Evolutionary conservation across 352 stramenopile species (phyloP), one percentile per base, ranked within the genome.

Genomic region (Globisporangium solare): DNA sequence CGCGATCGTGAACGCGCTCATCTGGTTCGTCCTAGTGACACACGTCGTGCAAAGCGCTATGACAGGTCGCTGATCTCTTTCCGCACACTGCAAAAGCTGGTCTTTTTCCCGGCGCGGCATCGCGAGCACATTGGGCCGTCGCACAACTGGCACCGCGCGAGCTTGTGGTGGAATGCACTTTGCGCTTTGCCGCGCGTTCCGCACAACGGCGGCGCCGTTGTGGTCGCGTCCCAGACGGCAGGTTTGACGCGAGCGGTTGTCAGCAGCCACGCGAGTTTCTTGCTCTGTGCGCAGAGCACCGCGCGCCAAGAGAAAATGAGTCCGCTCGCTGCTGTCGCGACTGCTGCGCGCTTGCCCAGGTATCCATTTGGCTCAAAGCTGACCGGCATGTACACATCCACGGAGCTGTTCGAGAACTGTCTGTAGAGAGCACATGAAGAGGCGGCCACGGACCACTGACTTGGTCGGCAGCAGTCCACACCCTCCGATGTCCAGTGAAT

Each of bases 231-330:
- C 8, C 8, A 47, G 47, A 48, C 35, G 22, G 37, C 40, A 13
- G 39, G 47, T 21, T 68, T 37, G 45, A 57, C 62, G 42, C 58
- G 40, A 54, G 21, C 31, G 47, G 50, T 39, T 43, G 52, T 41
- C 54, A 74, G 51, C 18, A 72, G 48, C 59, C 57, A 75, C 45
- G 59, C 56, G n/a, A 75, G 60, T 35, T 72, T 75, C 57, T 70
- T 72, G 56, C 63, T 64, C 32, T 75, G 60, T 3, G 67, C 60
- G 47, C 64, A 75, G 15, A 52, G 24, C 8, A 58, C 47, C 4
- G 56, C 39, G 22, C 52, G 67, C 51, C 53, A 56, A 8, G 48
- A 51, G 3, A 18, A 55, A 4, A 73, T 47, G 0, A 73, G 24
- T 18, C 4, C 56, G 18, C 54, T 64, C 12, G 66, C 66, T 0